A percentile compares a stretch with the other conserved stretches of the same genome.
These are phyloP conservation scores for Adansonia digitata DNA, from an alignment of 345 rosid genomes.

Conservation along the genomic window DNA sequence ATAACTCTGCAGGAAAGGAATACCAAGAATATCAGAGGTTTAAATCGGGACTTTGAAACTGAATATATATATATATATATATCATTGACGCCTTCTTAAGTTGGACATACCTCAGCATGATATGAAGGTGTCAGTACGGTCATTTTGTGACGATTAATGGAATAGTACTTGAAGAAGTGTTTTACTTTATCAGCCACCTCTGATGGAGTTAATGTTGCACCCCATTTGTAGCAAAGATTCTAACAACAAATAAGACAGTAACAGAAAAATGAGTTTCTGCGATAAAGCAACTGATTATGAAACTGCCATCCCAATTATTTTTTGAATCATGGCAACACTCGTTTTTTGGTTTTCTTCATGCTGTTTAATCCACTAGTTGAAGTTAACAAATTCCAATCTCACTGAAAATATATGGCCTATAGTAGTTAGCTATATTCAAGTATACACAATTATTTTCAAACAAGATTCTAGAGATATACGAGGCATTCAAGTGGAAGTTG, in stretches of 20 bases:
- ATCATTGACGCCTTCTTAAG: not conserved
- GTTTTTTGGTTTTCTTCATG: not conserved
- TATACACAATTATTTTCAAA: not conserved
- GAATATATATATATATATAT: not conserved
- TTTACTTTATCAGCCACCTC: slow-evolving; percentile 95
- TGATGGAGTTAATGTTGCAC: slow-evolving; percentile 60
- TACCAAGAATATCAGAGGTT: not conserved
- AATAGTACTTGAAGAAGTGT: slow-evolving; percentile 87
- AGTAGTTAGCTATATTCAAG: not conserved
- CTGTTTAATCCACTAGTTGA: not conserved
- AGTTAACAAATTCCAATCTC: not conserved
- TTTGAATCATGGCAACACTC: not conserved
- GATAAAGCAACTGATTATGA: not conserved
- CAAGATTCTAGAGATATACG: not conserved
- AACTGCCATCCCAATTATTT: not conserved
- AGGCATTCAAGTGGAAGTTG: not conserved
- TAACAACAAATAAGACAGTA: slow-evolving; percentile 27
- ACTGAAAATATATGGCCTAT: not conserved
- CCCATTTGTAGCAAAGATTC: slow-evolving; percentile 96
- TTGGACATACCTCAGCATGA: slow-evolving; percentile 76
- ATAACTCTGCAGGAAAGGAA: slow-evolving; percentile 53
- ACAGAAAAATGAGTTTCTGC: slow-evolving; percentile 11
- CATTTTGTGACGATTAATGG: slow-evolving; percentile 96
- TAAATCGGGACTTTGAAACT: not conserved
- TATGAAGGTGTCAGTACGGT: slow-evolving; percentile 88